These are phyloP conservation scores for Coemansia sp. DNA, from an alignment of 192 early-diverging fungal genomes.

Conservation along the genomic window DNA sequence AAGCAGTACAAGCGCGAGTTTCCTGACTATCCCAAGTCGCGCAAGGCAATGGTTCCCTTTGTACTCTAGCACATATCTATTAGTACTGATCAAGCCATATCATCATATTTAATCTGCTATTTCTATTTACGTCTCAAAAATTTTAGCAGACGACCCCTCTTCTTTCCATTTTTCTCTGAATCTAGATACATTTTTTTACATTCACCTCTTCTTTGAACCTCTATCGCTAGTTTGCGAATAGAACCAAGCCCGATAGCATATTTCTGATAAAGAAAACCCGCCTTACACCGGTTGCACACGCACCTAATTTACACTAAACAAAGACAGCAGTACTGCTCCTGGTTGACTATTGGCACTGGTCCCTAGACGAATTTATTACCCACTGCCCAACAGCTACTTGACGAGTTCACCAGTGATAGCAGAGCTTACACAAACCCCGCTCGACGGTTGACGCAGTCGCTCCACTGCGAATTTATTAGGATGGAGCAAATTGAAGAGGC, in stretches of 20 bases:
- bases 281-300: neutral
- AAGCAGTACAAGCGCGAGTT: conserved; percentile 89
- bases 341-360: neutral
- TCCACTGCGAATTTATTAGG: neutral
- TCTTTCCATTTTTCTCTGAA: too few species aligned
- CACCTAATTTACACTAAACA: conserved; percentile 1
- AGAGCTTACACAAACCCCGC: neutral
- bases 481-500: conserved; percentile 84
- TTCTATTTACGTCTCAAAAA: conserved; percentile 12
- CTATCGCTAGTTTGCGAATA: neutral
- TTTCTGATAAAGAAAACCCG: neutral
- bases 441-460: conserved; percentile 1
- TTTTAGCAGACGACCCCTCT: neutral
- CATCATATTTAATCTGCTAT: neutral
- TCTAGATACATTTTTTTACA: neutral
- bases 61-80: conserved; percentile 15
- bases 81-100: neutral
- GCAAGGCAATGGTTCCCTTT: conserved; percentile 80
- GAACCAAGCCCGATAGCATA: neutral
- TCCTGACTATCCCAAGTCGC: conserved; percentile 82
- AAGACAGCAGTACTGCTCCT: neutral
- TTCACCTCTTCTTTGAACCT: neutral
- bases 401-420: neutral
- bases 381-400: neutral
- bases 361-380: neutral